These are phyloP conservation scores for Salvia rosmarinus DNA, from an alignment of 257 asterid genomes.

Conservation along the genomic window DNA sequence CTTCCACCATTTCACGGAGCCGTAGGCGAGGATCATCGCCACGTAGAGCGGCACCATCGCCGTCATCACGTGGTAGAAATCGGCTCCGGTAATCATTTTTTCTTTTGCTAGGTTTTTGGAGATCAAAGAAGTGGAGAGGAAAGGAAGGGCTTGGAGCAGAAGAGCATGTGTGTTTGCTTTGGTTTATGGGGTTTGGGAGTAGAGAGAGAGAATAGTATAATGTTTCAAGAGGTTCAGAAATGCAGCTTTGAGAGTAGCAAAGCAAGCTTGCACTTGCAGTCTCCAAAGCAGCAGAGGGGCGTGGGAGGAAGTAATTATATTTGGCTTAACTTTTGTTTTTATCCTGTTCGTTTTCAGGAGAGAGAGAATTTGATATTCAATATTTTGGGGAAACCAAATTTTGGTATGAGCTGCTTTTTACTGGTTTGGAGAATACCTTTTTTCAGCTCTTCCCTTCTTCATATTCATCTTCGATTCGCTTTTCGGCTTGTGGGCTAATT, in stretches of 20 bases:
- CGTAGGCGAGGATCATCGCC: constrained; percentile 88
- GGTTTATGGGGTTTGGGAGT: constrained; percentile 51
- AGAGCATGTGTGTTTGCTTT: constrained; percentile 39
- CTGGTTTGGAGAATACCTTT: constrained; percentile 37
- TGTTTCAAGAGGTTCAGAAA: constrained; percentile 33
- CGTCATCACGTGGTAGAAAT: constrained; percentile 91
- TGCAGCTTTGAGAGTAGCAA: constrained; percentile 67
- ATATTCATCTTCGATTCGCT: too few species aligned
- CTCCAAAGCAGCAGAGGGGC: constrained; percentile 51
- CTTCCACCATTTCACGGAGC: constrained; percentile 96
- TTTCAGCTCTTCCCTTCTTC: too few species aligned
- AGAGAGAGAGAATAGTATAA: constrained; percentile 30
- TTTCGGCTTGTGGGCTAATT: too few species aligned
- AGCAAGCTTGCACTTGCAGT: constrained; percentile 57
- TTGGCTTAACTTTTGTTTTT: constrained; percentile 31
- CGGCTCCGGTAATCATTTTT: constrained; percentile 61
- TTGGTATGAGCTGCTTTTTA: not conserved
- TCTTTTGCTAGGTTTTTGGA: not conserved
- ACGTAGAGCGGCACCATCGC: constrained; percentile 90
- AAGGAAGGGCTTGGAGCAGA: too few species aligned
- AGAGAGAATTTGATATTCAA: constrained; percentile 12
- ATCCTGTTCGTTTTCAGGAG: constrained; percentile 45
- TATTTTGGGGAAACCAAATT: constrained; percentile 42
- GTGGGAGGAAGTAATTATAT: constrained; percentile 37
- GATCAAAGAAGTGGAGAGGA: too few species aligned